Conservation (phyloP, 805 yeast genomes). For the Candida coleopterorum region DNA sequence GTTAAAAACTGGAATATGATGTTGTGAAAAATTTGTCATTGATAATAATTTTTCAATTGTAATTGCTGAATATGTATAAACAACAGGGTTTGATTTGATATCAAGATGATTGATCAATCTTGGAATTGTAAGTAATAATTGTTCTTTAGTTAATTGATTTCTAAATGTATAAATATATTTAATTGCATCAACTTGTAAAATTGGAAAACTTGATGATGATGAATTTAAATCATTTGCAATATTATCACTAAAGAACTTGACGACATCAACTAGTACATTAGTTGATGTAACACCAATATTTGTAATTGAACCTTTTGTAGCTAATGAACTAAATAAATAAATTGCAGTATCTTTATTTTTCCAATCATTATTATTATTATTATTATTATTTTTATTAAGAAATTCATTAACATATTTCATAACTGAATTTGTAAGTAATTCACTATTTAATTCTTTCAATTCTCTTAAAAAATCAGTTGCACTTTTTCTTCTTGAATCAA, state of each 20-base stretch:
- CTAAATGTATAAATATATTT: constrained; percentile 85
- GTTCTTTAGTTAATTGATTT: constrained; percentile 86
- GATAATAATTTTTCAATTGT: constrained; percentile 86
- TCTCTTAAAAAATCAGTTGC: constrained; percentile 91
- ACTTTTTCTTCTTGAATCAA: constrained; percentile 86
- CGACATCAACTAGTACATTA: constrained; percentile 78
- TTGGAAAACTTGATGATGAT: constrained; percentile 45
- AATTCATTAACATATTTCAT: constrained; percentile 67
- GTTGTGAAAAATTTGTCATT: constrained; percentile 49
- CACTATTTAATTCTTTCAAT: constrained; percentile 73
- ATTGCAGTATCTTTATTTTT: constrained; percentile 81
- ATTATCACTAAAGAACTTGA: constrained; percentile 73
- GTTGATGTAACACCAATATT: constrained; percentile 83
- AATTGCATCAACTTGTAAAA: constrained; percentile 87
- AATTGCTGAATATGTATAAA: constrained; percentile 89
- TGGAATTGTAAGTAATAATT: constrained; percentile 75
- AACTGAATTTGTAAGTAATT: constrained; percentile 67
- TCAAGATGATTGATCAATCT: constrained; percentile 63
- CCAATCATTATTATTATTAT: constrained; percentile 55
- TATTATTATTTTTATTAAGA: constrained; percentile 38
- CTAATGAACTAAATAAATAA: constrained; percentile 80
- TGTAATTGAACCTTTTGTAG: constrained; percentile 87
- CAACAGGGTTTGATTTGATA: constrained; percentile 59
- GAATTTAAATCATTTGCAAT: constrained; percentile 77
- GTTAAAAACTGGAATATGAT: constrained; percentile 58